Evolutionary conservation across 257 asterid species (phyloP).

Genomic region (Forsythia suspensa): DNA sequence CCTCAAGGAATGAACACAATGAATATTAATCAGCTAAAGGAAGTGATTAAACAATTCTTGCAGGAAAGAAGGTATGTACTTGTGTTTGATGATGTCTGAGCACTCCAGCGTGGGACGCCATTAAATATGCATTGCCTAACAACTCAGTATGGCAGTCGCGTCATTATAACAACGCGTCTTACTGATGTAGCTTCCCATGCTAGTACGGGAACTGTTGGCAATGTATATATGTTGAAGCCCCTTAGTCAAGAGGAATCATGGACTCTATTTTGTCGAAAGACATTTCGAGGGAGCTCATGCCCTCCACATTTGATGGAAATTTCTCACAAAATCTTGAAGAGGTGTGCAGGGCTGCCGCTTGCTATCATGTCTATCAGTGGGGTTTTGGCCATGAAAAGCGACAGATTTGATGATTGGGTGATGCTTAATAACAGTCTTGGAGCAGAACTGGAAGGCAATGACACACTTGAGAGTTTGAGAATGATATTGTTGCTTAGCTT

Average conservation of each 20-base stretch:
- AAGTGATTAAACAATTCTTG: conserved; percentile 4
- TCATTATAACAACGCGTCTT: conserved; percentile 20
- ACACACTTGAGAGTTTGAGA: conserved; percentile 18
- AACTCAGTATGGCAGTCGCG: conserved; percentile 15
- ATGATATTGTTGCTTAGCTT: conserved; percentile 22
- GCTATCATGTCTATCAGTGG: conserved; percentile 1
- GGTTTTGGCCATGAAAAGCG: background rate
- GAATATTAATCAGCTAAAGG: background rate
- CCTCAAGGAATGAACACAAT: conserved; percentile 5
- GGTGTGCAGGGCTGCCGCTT: conserved; percentile 1
- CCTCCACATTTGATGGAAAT: conserved; percentile 17
- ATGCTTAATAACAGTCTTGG: background rate
- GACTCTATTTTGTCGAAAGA: conserved; percentile 20
- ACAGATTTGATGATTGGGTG: background rate
- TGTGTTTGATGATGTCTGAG: conserved; percentile 24
- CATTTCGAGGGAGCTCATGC: conserved; percentile 18
- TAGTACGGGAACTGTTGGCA: background rate
- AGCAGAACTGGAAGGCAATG: conserved; percentile 3
- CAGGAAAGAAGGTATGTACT: conserved; percentile 9
- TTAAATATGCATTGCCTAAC: conserved; percentile 16
- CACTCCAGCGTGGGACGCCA: conserved; percentile 3
- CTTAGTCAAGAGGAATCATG: conserved; percentile 14
- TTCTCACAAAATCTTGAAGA: conserved; percentile 5
- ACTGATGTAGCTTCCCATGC: conserved; percentile 1
- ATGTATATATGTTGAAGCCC: conserved; percentile 10